Base-by-base conservation (phyloP, 306 rosid species). In the Hippophae tibetana region DNA sequence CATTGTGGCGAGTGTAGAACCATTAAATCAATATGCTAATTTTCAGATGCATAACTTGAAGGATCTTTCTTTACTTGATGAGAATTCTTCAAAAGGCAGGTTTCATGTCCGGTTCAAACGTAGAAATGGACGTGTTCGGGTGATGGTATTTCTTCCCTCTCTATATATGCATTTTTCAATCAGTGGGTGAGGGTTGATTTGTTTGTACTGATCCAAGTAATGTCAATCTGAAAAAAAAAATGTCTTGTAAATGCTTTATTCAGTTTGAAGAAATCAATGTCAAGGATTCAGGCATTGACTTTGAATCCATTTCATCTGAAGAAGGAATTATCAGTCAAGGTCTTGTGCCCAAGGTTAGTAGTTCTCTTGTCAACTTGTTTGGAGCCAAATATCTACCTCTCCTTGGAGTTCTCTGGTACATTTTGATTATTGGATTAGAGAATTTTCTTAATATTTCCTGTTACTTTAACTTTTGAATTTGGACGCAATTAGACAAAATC, bases 111-210 rank as follows among this genome's bases (percentile, higher is more conserved):
- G 95, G 58, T 78, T 63, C 72, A 90, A 90, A 70, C 95, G 92
- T 53, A 81, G 98, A 87, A 90, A 87, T 78, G 98, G 98, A 52
- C 95, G 95, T 45, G 96, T 90, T 64, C 81, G 83, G 81, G 87
- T 71, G 67, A 79, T 60, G 94, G 98, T 90, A 72, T 79, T 66
- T 49, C 67, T 67, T 67, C 69, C 23, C 64, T 67, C 58, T 61
- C 43, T 49, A 27, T 23, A 31, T 31, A 31, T 31, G 38, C 38
- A 31, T 31, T 31, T 31, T 31, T 14, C 38, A 52, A 49, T 73
- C 64, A 68, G 58, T 62, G 58, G 31, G 10, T 42, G 8, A 57
- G 9, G n/a, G 6, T 47, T 8, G 14, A 25, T 70, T 31, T 31
- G 38, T 31, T 31, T 31, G 38, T 31, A 2, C 38, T 31, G 38